Evolutionary conservation across 1,284 basidiomycete species (phyloP).

Genomic region (Coniferiporia weirii): DNA sequence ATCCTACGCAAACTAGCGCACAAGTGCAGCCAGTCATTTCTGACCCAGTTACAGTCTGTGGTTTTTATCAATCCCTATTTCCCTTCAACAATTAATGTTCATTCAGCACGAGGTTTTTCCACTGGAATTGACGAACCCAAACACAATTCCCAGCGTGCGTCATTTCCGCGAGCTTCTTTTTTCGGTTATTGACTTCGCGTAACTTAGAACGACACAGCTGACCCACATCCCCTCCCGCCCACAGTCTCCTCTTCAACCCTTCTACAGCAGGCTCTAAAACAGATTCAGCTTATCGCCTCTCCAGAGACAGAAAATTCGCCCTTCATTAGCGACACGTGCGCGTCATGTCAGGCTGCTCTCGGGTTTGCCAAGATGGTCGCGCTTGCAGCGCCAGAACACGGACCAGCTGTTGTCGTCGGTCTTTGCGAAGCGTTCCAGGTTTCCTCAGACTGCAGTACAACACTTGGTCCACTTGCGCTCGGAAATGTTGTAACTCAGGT

Average conservation of each 20-base stretch:
- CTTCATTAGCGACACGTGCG: slow-evolving; percentile 50
- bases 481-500: slow-evolving; percentile 66
- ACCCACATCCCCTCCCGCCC: slow-evolving; percentile 62
- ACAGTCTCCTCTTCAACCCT: slow-evolving; percentile 40
- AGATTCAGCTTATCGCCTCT: slow-evolving; percentile 47
- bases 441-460: slow-evolving; percentile 45
- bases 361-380: slow-evolving; percentile 64
- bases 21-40: slow-evolving; percentile 69
- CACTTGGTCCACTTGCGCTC: slow-evolving; percentile 42
- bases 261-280: slow-evolving; percentile 45
- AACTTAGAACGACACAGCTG: slow-evolving; percentile 45
- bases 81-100: slow-evolving; percentile 4
- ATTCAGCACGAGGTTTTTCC: slow-evolving; percentile 52
- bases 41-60: slow-evolving; percentile 55
- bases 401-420: slow-evolving; percentile 50
- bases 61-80: slow-evolving; percentile 2
- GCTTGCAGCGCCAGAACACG: slow-evolving; percentile 57
- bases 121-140: slow-evolving; percentile 52
- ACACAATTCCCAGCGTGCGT: slow-evolving; percentile 44
- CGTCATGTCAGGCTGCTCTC: slow-evolving; percentile 56
- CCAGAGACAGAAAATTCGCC: slow-evolving; percentile 34
- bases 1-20: slow-evolving; percentile 60
- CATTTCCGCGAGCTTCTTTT: not conserved
- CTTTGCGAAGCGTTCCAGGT: slow-evolving; percentile 60
- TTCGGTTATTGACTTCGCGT: not conserved